phyloP scores from a whole-genome alignment of 2,329 filamentous ascomycete species.

The Phialophora macrospora region DNA sequence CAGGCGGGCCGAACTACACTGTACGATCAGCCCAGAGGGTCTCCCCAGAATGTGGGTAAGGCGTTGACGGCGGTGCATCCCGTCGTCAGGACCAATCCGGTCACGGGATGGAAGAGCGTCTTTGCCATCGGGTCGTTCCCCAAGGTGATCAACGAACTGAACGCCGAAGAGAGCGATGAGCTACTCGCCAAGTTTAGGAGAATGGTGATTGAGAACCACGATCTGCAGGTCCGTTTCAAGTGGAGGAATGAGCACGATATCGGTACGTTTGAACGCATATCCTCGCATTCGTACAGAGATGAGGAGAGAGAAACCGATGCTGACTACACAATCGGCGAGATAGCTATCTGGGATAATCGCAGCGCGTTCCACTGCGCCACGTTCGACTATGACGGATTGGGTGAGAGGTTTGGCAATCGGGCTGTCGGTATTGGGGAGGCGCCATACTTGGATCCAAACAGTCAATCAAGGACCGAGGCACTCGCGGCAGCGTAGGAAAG shows the following conservation, averaged over 20 bases:
- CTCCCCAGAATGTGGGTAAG: constrained; percentile 60
- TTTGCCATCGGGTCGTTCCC: constrained; percentile 53
- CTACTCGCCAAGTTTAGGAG: constrained; percentile 51
- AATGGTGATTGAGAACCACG: constrained; percentile 55
- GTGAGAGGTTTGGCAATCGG: constrained; percentile 42
- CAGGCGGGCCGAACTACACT: constrained; percentile 35
- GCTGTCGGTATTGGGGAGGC: constrained; percentile 45
- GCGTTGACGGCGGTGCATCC: constrained; percentile 60
- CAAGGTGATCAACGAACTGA: constrained; percentile 53
- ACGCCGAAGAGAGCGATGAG: constrained; percentile 49
- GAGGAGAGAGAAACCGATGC: neutral
- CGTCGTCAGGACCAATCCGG: constrained; percentile 65
- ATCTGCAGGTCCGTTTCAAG: constrained; percentile 56
- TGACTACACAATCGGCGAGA: neutral
- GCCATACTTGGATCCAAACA: constrained; percentile 45
- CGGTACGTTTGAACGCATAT: constrained; percentile 39
- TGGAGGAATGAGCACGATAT: constrained; percentile 58
- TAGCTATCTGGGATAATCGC: constrained; percentile 46
- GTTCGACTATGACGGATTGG: constrained; percentile 43
- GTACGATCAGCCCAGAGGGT: constrained; percentile 56
- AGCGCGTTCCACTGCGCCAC: constrained; percentile 43
- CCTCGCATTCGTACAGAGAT: neutral
- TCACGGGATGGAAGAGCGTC: constrained; percentile 66
- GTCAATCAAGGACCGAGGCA: constrained; percentile 36
- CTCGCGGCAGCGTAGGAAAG: neutral